Conservation (phyloP, 768 basidiomycete species). For the Hebeloma cylindrosporum region DNA sequence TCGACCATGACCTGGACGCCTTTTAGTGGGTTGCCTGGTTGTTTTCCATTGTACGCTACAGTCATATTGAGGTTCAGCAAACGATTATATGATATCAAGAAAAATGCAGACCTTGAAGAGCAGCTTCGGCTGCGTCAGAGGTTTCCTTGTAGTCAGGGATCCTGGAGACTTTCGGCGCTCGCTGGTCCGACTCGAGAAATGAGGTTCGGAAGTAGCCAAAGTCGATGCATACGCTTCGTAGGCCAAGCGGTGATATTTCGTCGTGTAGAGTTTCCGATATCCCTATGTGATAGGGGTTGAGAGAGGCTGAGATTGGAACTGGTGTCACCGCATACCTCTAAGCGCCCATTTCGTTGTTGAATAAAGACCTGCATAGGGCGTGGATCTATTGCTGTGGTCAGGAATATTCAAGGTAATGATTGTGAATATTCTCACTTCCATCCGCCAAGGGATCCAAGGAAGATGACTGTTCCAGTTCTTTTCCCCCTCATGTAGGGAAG, state of each 20-base stretch:
- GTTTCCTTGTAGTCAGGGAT: conserved; percentile 34
- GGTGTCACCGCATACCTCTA: conserved; percentile 19
- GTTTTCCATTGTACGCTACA: conserved; percentile 32
- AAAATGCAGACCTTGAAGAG: conserved; percentile 31
- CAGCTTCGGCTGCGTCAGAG: conserved; percentile 24
- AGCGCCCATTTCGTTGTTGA: conserved; percentile 40
- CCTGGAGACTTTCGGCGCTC: conserved; percentile 24
- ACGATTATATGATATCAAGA: background rate
- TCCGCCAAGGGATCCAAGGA: conserved; percentile 40
- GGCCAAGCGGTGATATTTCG: conserved; percentile 38
- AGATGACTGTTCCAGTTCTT: conserved; percentile 41
- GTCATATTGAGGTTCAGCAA: background rate
- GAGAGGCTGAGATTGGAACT: background rate
- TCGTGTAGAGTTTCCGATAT: conserved; percentile 31
- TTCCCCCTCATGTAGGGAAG: conserved; percentile 46
- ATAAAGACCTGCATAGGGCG: conserved; percentile 37
- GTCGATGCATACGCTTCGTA: conserved; percentile 37
- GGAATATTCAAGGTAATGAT: background rate
- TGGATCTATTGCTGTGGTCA: conserved; percentile 14
- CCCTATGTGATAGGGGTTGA: conserved; percentile 18
- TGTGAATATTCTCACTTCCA: conserved; percentile 31
- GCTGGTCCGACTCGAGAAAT: conserved; percentile 27
- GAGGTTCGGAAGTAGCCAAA: conserved; percentile 40
- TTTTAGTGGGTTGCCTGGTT: conserved; percentile 38
- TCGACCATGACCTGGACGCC: conserved; percentile 36